Base-by-base conservation (phyloP, 139 green algal genomes). In the Chlorella sp. region DNA sequence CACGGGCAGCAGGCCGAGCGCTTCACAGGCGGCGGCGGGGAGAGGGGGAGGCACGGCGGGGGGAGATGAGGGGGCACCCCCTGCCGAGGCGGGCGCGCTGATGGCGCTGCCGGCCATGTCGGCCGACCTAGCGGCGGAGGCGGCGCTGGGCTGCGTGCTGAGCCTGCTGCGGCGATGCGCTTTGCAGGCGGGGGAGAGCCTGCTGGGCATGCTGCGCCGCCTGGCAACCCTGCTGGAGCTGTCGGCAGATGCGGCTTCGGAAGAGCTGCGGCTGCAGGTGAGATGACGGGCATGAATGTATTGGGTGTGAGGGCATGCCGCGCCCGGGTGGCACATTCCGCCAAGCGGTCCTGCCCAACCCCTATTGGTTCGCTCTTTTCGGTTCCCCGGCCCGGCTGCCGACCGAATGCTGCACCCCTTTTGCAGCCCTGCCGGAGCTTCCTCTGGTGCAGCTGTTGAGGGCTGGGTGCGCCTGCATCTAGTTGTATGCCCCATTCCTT, bases 91-190 rank as follows among this genome's bases (percentile, higher is more conserved):
- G 32, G 85, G 40, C 0, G 71, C 71, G 19, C 85, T 71, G 9
- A 83, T 89, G 85, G 71, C 88, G 24, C 83, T 96, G 3, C 94
- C 92, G 37, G 94, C 93, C 32, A 91, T 92, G 39, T 68, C 61
- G 1, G 88, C 86, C 66, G 95, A 97, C 86, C 28, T 83, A 1
- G 95, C 95, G 39, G 93, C 92, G 28, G 95, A 97, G 61, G 91
- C 90, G 0, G 69, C 90, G 19, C 86, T 96, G 53, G 75, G 30
- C 11, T 86, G 84, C 34, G 4, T 88, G 57, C 64, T 73, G 34
- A 28, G 14, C 0, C 19, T 92, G 40, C 53, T 92, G 82, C 40
- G 32, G 53, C 75, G 71, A n/a, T 85, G 78, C 57, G 19, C 16
- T 30, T 80, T 30, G 32, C 22, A 60, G 48, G 34, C 75, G 19